Evolutionary conservation across 208 protist species (phyloP).

Genomic region (Leishmania major): DNA sequence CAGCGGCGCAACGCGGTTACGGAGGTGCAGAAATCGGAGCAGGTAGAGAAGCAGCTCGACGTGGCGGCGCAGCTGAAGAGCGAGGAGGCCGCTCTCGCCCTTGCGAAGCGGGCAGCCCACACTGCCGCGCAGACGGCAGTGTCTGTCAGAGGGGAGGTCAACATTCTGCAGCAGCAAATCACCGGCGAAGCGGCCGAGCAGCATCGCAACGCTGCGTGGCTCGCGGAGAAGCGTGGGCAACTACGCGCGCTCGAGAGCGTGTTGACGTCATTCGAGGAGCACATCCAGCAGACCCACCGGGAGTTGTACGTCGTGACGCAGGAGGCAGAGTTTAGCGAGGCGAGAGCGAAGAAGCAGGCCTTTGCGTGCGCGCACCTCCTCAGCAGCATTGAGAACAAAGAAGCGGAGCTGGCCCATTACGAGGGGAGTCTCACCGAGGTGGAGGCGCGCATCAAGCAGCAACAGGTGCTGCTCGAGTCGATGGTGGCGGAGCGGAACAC

Average conservation of each 20-base stretch:
- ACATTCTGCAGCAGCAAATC: conserved; percentile 80
- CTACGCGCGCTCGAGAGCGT: conserved; percentile 90
- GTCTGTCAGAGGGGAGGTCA: conserved; percentile 58
- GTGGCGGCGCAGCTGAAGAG: conserved; percentile 41
- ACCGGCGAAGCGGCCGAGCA: conserved; percentile 51
- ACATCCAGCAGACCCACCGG: conserved; percentile 88
- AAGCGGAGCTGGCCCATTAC: conserved; percentile 82
- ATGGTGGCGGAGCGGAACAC: conserved; percentile 96
- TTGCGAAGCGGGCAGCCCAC: conserved; percentile 35
- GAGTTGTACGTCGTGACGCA: conserved; percentile 88
- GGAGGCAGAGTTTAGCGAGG: conserved; percentile 84
- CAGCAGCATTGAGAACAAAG: conserved; percentile 86
- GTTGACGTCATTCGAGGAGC: conserved; percentile 79
- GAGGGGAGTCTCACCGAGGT: conserved; percentile 80
- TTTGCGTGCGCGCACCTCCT: conserved; percentile 80
- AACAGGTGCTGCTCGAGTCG: conserved; percentile 90
- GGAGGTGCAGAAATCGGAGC: conserved; percentile 52
- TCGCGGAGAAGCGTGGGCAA: conserved; percentile 82
- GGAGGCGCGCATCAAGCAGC: conserved; percentile 59
- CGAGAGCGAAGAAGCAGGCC: conserved; percentile 64
- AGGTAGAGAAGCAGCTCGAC: conserved; percentile 59
- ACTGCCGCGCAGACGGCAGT: conserved; percentile 43
- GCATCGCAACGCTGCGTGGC: conserved; percentile 75
- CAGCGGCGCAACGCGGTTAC: conserved; percentile 66
- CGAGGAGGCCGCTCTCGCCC: conserved; percentile 64